phyloP scores from a whole-genome alignment of 805 yeast species.

The Ogataea methanolica region DNA sequence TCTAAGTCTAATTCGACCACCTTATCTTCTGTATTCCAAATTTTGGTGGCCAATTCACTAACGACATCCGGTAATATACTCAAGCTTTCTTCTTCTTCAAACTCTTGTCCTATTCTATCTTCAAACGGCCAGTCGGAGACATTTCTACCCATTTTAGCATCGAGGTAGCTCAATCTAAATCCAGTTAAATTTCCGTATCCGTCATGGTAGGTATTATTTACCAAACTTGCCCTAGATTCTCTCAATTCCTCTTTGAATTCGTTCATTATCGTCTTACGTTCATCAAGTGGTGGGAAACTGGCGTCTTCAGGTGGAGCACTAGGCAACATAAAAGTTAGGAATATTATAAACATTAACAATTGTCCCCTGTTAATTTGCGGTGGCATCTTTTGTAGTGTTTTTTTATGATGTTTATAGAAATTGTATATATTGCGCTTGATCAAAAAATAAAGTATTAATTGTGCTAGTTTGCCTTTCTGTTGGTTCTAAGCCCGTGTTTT shows the following conservation, averaged over 20 bases:
- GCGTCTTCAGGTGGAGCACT: constrained; percentile 32
- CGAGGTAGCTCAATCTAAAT: constrained; percentile 59
- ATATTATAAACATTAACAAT: constrained; percentile 32
- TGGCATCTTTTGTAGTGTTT: constrained; percentile 12
- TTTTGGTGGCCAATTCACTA: constrained; percentile 38
- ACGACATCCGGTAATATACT: constrained; percentile 60
- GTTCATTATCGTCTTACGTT: constrained; percentile 26
- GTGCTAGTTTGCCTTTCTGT: too few relatives aligned
- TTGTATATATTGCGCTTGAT: neutral
- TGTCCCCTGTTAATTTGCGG: constrained; percentile 26
- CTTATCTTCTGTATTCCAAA: constrained; percentile 46
- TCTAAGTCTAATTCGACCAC: constrained; percentile 10
- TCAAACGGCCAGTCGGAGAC: constrained; percentile 55
- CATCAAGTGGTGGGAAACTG: constrained; percentile 21
- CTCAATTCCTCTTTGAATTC: constrained; percentile 32
- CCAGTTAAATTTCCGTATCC: constrained; percentile 78
- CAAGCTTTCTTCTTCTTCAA: constrained; percentile 45
- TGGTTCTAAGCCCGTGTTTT: too few relatives aligned
- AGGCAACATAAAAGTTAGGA: constrained; percentile 38
- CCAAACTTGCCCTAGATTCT: constrained; percentile 31
- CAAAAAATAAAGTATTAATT: too few relatives aligned
- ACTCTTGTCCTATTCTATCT: constrained; percentile 28
- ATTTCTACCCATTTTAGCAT: constrained; percentile 41
- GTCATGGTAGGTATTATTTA: constrained; percentile 36
- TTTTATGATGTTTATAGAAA: neutral